Evolutionary conservation across 768 basidiomycete species (phyloP).

Genomic region (Russula dissimulans): DNA sequence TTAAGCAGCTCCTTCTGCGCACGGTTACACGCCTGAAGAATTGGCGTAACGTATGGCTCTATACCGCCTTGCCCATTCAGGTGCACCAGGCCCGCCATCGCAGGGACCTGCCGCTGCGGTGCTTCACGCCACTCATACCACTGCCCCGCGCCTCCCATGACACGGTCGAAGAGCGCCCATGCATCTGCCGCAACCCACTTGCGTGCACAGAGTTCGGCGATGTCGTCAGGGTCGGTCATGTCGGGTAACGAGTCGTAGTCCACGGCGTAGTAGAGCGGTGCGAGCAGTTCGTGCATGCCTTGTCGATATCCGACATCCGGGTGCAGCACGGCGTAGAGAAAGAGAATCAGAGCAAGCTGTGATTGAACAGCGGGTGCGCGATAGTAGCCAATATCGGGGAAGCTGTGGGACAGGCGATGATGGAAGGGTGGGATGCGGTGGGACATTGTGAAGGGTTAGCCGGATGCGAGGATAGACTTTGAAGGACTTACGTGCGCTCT

Average conservation of each 20-base stretch:
- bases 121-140: slow-evolving; percentile 54
- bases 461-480: not conserved
- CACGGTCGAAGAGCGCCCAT: slow-evolving; percentile 66
- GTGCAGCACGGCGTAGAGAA: slow-evolving; percentile 71
- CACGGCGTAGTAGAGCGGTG: slow-evolving; percentile 73
- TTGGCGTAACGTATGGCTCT: slow-evolving; percentile 70
- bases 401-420: slow-evolving; percentile 39
- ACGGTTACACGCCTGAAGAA: slow-evolving; percentile 71
- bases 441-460: not conserved
- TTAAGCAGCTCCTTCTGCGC: slow-evolving; percentile 70
- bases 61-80: slow-evolving; percentile 37
- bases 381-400: slow-evolving; percentile 95
- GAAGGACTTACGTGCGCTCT: slow-evolving; percentile 71
- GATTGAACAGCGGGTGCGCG: slow-evolving; percentile 63
- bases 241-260: slow-evolving; percentile 69
- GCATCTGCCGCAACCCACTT: slow-evolving; percentile 78
- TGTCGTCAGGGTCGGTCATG: slow-evolving; percentile 28
- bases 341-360: slow-evolving; percentile 79
- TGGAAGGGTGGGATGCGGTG: not conserved
- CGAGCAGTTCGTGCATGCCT: slow-evolving; percentile 97
- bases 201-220: slow-evolving; percentile 55
- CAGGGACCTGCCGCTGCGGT: slow-evolving; percentile 22
- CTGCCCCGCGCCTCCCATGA: slow-evolving; percentile 72
- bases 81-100: slow-evolving; percentile 39
- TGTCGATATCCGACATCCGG: slow-evolving; percentile 88